Conservation (phyloP, 225 moss, liverwort and hornwort species). For the Ulota crispa region DNA sequence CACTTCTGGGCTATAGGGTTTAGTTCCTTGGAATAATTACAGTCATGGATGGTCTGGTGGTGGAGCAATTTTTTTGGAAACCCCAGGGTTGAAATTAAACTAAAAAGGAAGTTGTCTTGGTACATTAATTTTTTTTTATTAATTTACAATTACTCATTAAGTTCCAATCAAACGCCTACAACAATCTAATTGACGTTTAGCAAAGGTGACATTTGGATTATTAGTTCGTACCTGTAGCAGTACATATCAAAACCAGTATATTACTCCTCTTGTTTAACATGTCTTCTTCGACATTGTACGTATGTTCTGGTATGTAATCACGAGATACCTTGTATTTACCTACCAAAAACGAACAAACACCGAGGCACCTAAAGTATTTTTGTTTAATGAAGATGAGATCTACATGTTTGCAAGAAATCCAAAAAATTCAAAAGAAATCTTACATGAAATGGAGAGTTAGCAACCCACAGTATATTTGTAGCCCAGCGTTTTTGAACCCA, state of each 20-base stretch:
- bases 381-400: neutral
- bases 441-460: slow-evolving; percentile 19
- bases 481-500: neutral
- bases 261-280: neutral
- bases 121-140: no score
- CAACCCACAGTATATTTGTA: slow-evolving; percentile 18
- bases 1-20: no score
- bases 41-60: no score
- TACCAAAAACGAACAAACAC: neutral
- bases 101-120: no score
- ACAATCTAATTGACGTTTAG: neutral
- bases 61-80: no score
- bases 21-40: no score
- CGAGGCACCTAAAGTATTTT: neutral
- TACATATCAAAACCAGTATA: neutral
- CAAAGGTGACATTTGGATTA: neutral
- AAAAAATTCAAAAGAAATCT: slow-evolving; percentile 7
- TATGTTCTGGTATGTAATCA: neutral
- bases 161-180: neutral
- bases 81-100: no score
- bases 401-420: neutral
- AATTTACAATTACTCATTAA: neutral
- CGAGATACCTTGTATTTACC: neutral
- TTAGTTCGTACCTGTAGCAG: neutral
- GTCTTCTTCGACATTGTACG: neutral